Base-by-base conservation (phyloP, 116 monocot genomes). In the Dioscorea cayenensis region DNA sequence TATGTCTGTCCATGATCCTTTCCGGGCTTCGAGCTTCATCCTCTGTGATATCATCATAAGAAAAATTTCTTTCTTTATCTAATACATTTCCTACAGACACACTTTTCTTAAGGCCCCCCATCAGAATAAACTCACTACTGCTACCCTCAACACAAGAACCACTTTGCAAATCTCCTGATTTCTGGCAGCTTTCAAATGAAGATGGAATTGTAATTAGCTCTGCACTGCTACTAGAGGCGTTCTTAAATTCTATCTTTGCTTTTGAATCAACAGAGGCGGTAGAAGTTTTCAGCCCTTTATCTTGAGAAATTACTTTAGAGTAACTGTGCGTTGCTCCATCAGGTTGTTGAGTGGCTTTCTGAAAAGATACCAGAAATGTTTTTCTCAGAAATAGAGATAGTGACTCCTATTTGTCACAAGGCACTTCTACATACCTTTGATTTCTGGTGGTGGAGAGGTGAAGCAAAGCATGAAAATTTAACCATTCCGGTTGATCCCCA, bases 381-480 rank as follows among this genome's bases (percentile, higher is more conserved):
- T 18, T 55, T 55, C n/a, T 55, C 55, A 36, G 36, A 55, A 67
- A 62, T 29, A 28, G 49, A 52, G 36, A 50, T 36, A 19, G 27
- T 48, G 75, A n/a, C 60, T 27, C 13, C 0, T 36, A 73, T 43
- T 43, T 43, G 3, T 18, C 19, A 36, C 18, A 52, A 60, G 64
- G 72, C 16, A 18, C 22, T 48, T n/a, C 17, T 36, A 23, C 67
- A 63, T 82, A 88, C 94, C 94, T 90, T 87, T 66, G 81, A 49
- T 73, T 49, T 81, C 50, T 84, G 77, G 67, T 69, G 29, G 65
- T 68, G 67, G 67, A 64, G 52, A 35, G 81, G 73, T 28, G 77
- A 52, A 55, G 89, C 43, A 43, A 43, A 93, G 65, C 93, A 92
- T 43, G 85, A 76, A 73, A 89, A 84, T 59, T 71, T 76, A 60